Evolutionary conservation across 1,284 basidiomycete species (phyloP).

Genomic region (Testicularia cyperi): DNA sequence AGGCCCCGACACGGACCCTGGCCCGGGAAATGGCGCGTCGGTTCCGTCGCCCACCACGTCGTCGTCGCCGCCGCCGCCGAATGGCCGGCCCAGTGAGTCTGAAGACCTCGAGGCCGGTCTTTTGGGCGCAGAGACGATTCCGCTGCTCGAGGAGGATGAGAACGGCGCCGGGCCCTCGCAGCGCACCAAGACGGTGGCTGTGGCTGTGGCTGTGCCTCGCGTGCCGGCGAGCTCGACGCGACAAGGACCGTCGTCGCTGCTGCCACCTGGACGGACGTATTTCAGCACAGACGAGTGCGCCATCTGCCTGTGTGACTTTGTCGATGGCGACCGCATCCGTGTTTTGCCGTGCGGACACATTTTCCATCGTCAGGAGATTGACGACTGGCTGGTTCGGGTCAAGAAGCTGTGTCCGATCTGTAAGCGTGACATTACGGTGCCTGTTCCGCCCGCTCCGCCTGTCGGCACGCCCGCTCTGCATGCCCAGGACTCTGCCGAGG

Average conservation of each 20-base stretch:
- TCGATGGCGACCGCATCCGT: constrained; percentile 54
- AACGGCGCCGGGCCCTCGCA: constrained; percentile 40
- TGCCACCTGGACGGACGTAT: constrained; percentile 46
- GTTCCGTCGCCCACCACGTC: neutral
- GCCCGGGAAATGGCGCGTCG: constrained; percentile 27
- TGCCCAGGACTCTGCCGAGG: too few species aligned
- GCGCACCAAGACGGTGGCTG: neutral
- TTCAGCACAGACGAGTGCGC: constrained; percentile 56
- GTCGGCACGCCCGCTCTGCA: neutral
- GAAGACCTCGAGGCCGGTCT: constrained; percentile 25
- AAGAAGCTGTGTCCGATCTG: constrained; percentile 59
- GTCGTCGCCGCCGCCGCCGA: too few species aligned
- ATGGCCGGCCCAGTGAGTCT: neutral
- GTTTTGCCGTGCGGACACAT: constrained; percentile 58
- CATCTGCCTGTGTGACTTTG: constrained; percentile 56
- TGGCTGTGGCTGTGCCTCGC: constrained; percentile 9
- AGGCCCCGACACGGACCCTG: constrained; percentile 34
- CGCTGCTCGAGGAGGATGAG: constrained; percentile 26
- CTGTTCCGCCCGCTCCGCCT: constrained; percentile 36
- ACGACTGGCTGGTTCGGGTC: constrained; percentile 54
- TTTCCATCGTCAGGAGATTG: constrained; percentile 56
- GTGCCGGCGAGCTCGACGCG: neutral
- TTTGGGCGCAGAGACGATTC: constrained; percentile 18
- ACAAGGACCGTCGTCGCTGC: constrained; percentile 18
- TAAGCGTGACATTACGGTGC: constrained; percentile 54